Conservation (phyloP, 73 alveolate species). For the Uronychia binucleata region DNA sequence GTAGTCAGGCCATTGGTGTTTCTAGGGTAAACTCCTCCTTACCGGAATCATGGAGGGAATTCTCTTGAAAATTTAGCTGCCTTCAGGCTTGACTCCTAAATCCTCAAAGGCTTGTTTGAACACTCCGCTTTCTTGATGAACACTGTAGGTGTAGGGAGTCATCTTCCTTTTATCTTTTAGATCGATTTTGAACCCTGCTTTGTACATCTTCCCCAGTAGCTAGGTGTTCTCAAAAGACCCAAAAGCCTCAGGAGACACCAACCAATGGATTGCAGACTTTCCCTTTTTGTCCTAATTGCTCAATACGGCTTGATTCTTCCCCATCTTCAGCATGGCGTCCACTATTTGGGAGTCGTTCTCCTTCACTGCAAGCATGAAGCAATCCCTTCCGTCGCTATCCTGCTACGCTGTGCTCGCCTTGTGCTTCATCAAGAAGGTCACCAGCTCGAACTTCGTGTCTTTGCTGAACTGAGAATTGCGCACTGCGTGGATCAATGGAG, state of each 20-base stretch:
- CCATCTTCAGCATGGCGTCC: background rate
- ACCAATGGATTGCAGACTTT: conserved; percentile 79
- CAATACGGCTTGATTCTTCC: conserved; percentile 19
- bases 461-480: background rate
- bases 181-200: conserved; percentile 50
- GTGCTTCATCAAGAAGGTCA: background rate
- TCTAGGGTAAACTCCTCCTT: background rate
- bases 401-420: background rate
- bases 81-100: conserved; percentile 5
- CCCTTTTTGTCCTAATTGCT: conserved; percentile 74
- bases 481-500: background rate
- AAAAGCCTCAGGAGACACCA: conserved; percentile 78
- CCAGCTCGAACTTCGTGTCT: background rate
- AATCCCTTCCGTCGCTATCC: conserved; percentile 83
- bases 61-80: conserved; percentile 12
- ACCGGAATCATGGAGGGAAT: background rate
- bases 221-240: conserved; percentile 93
- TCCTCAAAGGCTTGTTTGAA: conserved; percentile 62
- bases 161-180: conserved; percentile 59
- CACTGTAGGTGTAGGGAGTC: conserved; percentile 24
- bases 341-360: conserved; percentile 29
- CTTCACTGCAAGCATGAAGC: conserved; percentile 74
- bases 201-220: conserved; percentile 71
- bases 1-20: conserved; percentile 23
- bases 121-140: conserved; percentile 49